These are phyloP conservation scores for Radiomyces spectabilis DNA, from an alignment of 192 early-diverging fungal genomes.

Conservation along the genomic window DNA sequence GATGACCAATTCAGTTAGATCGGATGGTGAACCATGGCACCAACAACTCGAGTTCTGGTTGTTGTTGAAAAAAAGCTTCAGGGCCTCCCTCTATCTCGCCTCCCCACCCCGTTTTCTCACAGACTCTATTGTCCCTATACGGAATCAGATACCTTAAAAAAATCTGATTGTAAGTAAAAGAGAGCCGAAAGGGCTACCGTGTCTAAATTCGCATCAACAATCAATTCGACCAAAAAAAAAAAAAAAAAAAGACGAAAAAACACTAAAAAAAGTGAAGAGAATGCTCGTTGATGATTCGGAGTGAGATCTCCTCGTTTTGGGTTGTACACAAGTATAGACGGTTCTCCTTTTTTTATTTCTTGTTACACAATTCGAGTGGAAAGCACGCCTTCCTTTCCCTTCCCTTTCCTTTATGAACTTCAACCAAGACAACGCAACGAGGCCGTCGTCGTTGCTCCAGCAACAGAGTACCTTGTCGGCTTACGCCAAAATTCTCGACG, in stretches of 20 bases:
- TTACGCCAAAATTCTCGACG: conserved; percentile 1
- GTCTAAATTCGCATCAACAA: no score
- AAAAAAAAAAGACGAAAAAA: not conserved
- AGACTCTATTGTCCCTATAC: no score
- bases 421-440: no score
- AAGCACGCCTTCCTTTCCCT: not conserved
- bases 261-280: not conserved
- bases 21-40: no score
- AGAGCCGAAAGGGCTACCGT: no score
- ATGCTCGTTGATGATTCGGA: not conserved
- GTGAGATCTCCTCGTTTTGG: not conserved
- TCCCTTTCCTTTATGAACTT: not conserved
- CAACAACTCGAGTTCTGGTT: not conserved
- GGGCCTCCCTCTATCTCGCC: no score
- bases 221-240: no score
- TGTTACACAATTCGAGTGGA: no score
- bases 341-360: not conserved
- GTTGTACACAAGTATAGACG: not conserved
- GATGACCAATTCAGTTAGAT: no score
- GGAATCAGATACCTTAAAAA: no score
- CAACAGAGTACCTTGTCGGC: not conserved
- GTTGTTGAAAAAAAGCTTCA: not conserved
- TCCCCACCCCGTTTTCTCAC: no score
- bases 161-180: not conserved
- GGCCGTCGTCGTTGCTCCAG: no score